These are phyloP conservation scores for Dothistroma septosporum DNA, from an alignment of 2,329 filamentous ascomycete species.

Conservation along the genomic window DNA sequence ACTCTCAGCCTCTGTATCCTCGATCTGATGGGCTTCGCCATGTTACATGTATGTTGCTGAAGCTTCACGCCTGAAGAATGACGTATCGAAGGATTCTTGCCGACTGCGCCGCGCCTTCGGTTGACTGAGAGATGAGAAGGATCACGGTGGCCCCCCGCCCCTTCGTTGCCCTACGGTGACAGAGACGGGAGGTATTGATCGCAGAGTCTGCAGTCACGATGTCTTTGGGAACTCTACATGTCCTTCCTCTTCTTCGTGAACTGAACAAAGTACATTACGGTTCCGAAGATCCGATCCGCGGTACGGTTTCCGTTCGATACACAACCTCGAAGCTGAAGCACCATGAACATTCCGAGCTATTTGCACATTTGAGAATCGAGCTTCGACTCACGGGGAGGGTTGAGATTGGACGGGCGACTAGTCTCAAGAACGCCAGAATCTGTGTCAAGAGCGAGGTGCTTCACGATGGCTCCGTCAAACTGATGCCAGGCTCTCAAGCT, in stretches of 20 bases:
- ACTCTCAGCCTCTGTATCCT: no score
- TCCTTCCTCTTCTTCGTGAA: not conserved
- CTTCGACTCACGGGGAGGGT: constrained; percentile 3
- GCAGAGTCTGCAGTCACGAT: no score
- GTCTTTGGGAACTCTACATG: not conserved
- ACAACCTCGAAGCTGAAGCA: not conserved
- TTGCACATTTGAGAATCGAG: constrained; percentile 11
- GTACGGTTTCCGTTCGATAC: not conserved
- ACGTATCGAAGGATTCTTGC: not conserved
- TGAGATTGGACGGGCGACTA: not conserved
- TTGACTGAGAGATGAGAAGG: no score
- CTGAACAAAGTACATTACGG: not conserved
- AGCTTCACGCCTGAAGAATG: not conserved
- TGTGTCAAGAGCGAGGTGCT: constrained; percentile 6
- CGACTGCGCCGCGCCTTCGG: not conserved
- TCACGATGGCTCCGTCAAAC: constrained; percentile 13
- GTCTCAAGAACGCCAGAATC: not conserved
- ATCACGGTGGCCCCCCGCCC: no score
- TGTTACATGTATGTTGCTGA: not conserved
- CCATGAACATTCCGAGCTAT: constrained; percentile 6
- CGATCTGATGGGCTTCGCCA: not conserved
- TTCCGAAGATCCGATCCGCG: not conserved
- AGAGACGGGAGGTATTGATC: no score
- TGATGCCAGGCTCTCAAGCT: constrained; percentile 9
- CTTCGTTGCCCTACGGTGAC: no score